Conservation (phyloP, 495 filamentous ascomycete species). For the Cenococcum geophilum region DNA sequence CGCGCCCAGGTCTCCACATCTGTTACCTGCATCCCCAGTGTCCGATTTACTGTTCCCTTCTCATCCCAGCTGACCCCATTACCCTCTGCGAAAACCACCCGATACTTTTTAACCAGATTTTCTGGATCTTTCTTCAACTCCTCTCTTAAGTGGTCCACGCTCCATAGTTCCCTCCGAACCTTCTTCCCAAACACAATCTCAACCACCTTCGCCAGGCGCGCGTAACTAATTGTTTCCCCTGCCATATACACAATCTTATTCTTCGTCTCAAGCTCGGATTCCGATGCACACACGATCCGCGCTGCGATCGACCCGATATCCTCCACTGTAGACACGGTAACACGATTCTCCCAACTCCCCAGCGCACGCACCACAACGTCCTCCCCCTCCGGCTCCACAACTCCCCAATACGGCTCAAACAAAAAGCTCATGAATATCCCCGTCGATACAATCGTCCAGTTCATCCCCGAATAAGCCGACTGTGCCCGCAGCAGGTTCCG, state of each 20-base stretch:
- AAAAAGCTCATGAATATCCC: constrained; percentile 63
- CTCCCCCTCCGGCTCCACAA: constrained; percentile 42
- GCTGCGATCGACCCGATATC: constrained; percentile 57
- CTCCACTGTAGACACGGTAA: constrained; percentile 51
- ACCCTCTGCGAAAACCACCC: constrained; percentile 53
- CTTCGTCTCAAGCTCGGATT: constrained; percentile 27
- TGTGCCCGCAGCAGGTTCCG: constrained; percentile 48
- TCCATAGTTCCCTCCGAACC: constrained; percentile 46
- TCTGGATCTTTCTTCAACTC: constrained; percentile 44
- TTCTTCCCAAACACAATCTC: constrained; percentile 39
- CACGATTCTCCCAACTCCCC: constrained; percentile 49
- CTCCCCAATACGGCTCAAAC: constrained; percentile 52
- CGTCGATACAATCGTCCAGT: constrained; percentile 55
- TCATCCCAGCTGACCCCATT: constrained; percentile 54
- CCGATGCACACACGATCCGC: constrained; percentile 40
- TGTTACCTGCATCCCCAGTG: not conserved
- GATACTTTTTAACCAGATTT: constrained; percentile 52
- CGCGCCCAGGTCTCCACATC: constrained; percentile 4
- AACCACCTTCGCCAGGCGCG: constrained; percentile 46
- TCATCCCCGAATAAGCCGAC: constrained; percentile 31
- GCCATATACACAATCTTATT: constrained; percentile 47
- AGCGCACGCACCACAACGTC: constrained; percentile 44
- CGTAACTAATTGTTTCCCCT: constrained; percentile 55
- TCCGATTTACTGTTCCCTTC: constrained; percentile 24
- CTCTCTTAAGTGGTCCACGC: constrained; percentile 36